Conservation (phyloP, 192 early-diverging fungal species). For the Thoreauomyces humboldtii region DNA sequence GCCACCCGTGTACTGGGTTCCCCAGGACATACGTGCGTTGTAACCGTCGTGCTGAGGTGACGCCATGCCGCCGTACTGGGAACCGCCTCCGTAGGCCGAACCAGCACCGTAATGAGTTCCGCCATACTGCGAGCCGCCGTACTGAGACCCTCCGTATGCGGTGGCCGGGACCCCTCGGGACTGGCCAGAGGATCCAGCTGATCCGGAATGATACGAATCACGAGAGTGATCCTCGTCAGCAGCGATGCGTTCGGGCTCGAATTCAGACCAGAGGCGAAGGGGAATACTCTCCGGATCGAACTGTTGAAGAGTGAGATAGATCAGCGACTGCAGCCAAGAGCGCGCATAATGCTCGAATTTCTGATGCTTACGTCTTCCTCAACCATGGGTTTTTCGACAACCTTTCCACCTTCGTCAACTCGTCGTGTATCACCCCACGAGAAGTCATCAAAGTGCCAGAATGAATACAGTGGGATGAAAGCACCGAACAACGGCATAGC, state of each 20-base stretch:
- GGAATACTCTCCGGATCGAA: slow-evolving; percentile 83
- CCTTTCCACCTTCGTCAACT: slow-evolving; percentile 75
- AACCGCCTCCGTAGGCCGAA: slow-evolving; percentile 12
- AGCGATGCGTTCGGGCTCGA: slow-evolving; percentile 60
- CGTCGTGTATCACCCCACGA: slow-evolving; percentile 98
- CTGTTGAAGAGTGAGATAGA: slow-evolving; percentile 13
- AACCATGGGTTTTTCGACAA: slow-evolving; percentile 27
- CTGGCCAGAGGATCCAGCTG: slow-evolving; percentile 5
- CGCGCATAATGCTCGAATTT: not conserved
- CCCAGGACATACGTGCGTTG: slow-evolving; percentile 25
- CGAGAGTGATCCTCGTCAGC: not conserved
- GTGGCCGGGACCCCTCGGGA: slow-evolving; percentile 25
- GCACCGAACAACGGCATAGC: slow-evolving; percentile 91
- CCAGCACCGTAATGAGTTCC: slow-evolving; percentile 11
- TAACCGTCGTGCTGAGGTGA: not conserved
- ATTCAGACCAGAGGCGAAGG: slow-evolving; percentile 81
- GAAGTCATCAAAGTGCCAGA: slow-evolving; percentile 99
- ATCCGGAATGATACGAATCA: slow-evolving; percentile 20
- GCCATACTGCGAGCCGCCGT: slow-evolving; percentile 39
- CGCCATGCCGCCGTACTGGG: slow-evolving; percentile 15
- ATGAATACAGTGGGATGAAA: slow-evolving; percentile 89
- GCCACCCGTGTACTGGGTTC: slow-evolving; percentile 16
- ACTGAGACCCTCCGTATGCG: slow-evolving; percentile 30
- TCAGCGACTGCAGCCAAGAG: not conserved
- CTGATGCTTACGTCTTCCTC: slow-evolving; percentile 56